Conservation (phyloP, 306 rosid species). For the peach (Prunus persica) region Prunus_persica_NCBIv2 NC_034011.1:5431001-5431500, state of each 20-base stretch:
- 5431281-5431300: conserved; percentile 9
- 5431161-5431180: conserved; percentile 82
- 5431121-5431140: conserved; percentile 21
- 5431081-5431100: not conserved
- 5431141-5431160: conserved; percentile 18
- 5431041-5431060: too few species aligned
- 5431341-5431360: conserved; percentile 70
- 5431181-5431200: conserved; percentile 94
- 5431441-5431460: conserved; percentile 1
- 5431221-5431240: conserved; percentile 19
- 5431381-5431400: conserved; percentile 91
- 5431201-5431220: conserved; percentile 96
- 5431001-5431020: too few species aligned
- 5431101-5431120: conserved; percentile 13
- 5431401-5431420: conserved; percentile 88
- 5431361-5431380: conserved; percentile 85
- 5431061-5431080: too few species aligned
- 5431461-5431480: conserved; percentile 9
- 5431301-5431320: conserved; percentile 26
- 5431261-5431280: not conserved
- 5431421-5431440: conserved; percentile 48
- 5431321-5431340: conserved; percentile 95
- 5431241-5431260: not conserved
- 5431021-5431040: too few species aligned
- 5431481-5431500: not conserved